Evolutionary conservation across 1,284 basidiomycete genomes (phyloP), one percentile per base, ranked within the genome.

Genomic region (Peniophora sp.): DNA sequence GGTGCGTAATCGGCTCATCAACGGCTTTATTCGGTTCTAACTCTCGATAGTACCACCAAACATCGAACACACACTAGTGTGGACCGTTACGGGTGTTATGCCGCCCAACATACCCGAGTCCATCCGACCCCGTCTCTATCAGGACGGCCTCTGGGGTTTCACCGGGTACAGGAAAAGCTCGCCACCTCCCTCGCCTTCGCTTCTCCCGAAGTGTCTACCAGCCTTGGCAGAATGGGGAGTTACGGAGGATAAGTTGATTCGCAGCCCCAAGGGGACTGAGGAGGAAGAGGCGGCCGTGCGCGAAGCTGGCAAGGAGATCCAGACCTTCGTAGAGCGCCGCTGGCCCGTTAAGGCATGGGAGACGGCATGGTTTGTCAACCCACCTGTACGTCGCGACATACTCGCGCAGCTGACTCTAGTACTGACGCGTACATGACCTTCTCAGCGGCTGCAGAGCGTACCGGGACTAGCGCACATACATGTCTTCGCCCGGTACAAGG

Each of bases 301-400:
- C 39, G 59, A 63, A 43, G 80, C 78, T 11, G 82, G 81, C 3
- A 60, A 57, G 42, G 81, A 86, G 55, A 78, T 88, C 20, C 69
- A 75, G 44, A 66, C 65, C 49, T 91, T 84, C 63, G 75, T 92
- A 24, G 71, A 66, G 61, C 68, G 68, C 42, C 68, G 78, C 47
- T 92, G 88, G 88, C 59, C 59, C 14, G 85, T 85, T 59, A 62
- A 61, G 10, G 74, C 77, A 24, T 92, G 85, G 85, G 88, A 92
- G 65, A 88, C 87, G 0, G 85, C 85, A 2, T 92, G 88, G 88
- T 91, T 89, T 61, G 84, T 89, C 24, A 91, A 91, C 61, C 88
- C 88, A 43, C 85, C 83, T 42, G 88, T 88, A 60, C 65, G 85
- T 59, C 39, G 48, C 22, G 8, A 46, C 44, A 51, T 14, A 23